Evolutionary conservation across 495 filamentous ascomycete genomes (phyloP).

Genomic region (Neurospora africana): DNA sequence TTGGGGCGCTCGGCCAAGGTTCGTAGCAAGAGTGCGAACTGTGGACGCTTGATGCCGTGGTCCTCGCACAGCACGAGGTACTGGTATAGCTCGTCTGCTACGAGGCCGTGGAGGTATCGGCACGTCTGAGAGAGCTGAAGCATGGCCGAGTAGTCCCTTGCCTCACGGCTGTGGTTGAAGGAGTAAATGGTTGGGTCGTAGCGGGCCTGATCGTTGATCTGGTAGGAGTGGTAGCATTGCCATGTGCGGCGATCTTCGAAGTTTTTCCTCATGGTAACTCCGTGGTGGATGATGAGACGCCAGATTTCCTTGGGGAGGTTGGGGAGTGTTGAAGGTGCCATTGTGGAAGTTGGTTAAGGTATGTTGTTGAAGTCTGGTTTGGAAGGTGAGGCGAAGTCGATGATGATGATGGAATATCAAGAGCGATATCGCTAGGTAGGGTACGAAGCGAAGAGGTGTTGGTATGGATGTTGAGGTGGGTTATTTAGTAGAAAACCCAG

Average conservation of each 20-base stretch:
- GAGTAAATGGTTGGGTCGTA: neutral
- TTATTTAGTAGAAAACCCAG: rapidly evolving
- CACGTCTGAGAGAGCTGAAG: neutral
- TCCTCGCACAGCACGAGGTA: neutral
- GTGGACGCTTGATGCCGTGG: neutral
- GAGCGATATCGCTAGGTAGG: neutral
- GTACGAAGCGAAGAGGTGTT: neutral
- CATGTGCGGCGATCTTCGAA: neutral
- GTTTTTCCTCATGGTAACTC: neutral
- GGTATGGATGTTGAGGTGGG: neutral
- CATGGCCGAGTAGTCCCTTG: neutral
- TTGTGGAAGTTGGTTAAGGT: neutral
- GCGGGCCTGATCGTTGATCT: neutral
- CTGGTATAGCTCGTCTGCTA: neutral
- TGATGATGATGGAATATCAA: neutral
- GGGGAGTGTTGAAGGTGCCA: neutral
- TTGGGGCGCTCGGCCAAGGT: neutral
- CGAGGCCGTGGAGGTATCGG: neutral
- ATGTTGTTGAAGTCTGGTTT: neutral
- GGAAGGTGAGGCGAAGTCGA: neutral
- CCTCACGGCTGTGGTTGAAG: neutral
- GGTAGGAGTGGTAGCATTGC: neutral
- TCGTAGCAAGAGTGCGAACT: neutral
- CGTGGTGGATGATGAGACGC: neutral
- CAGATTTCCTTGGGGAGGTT: neutral